Percentiles rank a stretch among this genome's conserved stretches.
Evolutionary conservation across 768 basidiomycete genomes (phyloP).

Genomic region (Rossbeevera mucosa): DNA sequence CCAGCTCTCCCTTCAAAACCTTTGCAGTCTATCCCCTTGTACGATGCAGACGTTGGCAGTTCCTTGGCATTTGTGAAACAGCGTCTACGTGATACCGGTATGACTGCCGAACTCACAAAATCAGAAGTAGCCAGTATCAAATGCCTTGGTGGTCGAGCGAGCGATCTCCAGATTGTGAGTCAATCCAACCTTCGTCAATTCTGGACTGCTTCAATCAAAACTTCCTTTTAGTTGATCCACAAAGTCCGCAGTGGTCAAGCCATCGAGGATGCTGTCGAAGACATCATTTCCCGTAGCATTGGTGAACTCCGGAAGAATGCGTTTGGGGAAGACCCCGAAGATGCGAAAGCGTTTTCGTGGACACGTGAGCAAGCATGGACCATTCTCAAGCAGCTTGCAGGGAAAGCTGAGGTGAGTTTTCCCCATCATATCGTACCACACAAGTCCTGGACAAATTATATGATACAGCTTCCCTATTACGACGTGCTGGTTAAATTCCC

Average conservation of each 20-base stretch:
- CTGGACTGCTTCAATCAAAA: not conserved
- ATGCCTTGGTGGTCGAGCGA: conserved; percentile 84
- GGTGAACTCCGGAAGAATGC: conserved; percentile 84
- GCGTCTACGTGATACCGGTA: conserved; percentile 60
- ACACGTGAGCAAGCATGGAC: conserved; percentile 84
- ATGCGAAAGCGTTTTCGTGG: conserved; percentile 82
- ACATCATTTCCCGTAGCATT: conserved; percentile 76
- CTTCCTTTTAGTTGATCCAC: conserved; percentile 70
- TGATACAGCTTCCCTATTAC: conserved; percentile 68
- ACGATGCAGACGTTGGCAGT: conserved; percentile 79
- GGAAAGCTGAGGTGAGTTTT: conserved; percentile 51
- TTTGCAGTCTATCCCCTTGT: conserved; percentile 69
- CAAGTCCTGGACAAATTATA: conserved; percentile 3
- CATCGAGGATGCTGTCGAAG: conserved; percentile 81
- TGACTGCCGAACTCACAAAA: conserved; percentile 48
- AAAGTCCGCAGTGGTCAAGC: conserved; percentile 73
- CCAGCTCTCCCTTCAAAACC: conserved; percentile 83
- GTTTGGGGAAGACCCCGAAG: conserved; percentile 90
- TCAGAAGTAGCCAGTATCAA: conserved; percentile 58
- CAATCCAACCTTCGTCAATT: not conserved
- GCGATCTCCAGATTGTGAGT: conserved; percentile 80
- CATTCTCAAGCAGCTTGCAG: conserved; percentile 68
- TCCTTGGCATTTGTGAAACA: conserved; percentile 78
- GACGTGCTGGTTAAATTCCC: conserved; percentile 77
- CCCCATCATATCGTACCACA: conserved; percentile 21